A percentile compares a stretch with the other conserved stretches of the same genome.
Conservation (phyloP, 179 eudicot species). For the Vitellaria paradoxa region DNA sequence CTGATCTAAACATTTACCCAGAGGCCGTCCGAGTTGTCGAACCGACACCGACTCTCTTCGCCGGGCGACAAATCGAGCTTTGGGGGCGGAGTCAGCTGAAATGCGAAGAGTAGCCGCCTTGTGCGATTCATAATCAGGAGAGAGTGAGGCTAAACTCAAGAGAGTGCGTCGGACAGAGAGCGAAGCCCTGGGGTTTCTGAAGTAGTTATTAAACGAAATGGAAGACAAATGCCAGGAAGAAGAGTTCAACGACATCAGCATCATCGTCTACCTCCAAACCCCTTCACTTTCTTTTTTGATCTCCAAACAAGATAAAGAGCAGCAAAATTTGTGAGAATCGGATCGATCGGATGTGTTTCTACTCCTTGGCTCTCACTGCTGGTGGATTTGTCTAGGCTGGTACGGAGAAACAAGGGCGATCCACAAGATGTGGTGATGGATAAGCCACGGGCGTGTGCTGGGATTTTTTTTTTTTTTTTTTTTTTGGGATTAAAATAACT, state of each 20-base stretch:
- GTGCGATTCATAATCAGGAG: conserved; percentile 14
- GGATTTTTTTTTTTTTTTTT: too few species aligned
- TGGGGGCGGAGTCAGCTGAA: conserved; percentile 41
- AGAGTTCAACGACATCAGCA: not conserved
- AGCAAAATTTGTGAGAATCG: too few species aligned
- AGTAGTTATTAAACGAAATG: conserved; percentile 9
- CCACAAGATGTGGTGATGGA: too few species aligned
- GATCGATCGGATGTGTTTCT: too few species aligned
- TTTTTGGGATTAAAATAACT: too few species aligned
- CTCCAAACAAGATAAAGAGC: too few species aligned
- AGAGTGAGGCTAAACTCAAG: conserved; percentile 5
- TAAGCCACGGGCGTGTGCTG: too few species aligned
- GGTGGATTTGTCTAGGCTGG: too few species aligned
- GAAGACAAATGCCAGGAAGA: conserved; percentile 13
- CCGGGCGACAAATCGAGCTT: conserved; percentile 45
- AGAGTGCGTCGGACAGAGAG: not conserved
- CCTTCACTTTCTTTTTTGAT: too few species aligned
- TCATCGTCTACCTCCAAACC: too few species aligned
- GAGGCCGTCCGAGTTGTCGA: conserved; percentile 42
- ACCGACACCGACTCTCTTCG: conserved; percentile 41
- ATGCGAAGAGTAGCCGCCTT: conserved; percentile 33
- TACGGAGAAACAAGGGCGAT: too few species aligned
- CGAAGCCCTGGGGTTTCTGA: conserved; percentile 27
- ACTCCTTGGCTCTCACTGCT: too few species aligned
- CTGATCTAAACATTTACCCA: conserved; percentile 23